Percentiles rank a stretch among this genome's conserved stretches.
Evolutionary conservation across 495 filamentous ascomycete genomes (phyloP).

Genomic region (Recurvomyces mirabilis): DNA sequence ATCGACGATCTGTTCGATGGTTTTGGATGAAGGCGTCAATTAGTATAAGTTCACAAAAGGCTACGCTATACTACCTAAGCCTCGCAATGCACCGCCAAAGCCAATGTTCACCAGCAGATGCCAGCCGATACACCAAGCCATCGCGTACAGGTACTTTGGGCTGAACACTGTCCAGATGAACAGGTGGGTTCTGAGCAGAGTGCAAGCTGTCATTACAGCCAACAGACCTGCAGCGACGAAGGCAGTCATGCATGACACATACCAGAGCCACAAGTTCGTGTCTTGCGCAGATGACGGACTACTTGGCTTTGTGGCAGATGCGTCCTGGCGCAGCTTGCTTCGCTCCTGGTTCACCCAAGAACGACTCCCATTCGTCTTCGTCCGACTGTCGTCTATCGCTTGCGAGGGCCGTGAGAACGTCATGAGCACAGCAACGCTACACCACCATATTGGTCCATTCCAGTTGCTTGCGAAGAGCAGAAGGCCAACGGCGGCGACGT

Average conservation of each 20-base stretch:
- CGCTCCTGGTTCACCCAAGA: constrained; percentile 19
- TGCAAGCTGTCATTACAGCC: constrained; percentile 83
- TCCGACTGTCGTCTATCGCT: background rate
- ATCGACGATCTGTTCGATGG: constrained; percentile 54
- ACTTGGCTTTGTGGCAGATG: background rate
- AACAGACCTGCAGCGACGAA: constrained; percentile 49
- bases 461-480: constrained; percentile 84
- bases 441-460: constrained; percentile 84
- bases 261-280: constrained; percentile 27
- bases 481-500: constrained; percentile 51
- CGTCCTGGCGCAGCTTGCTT: constrained; percentile 9
- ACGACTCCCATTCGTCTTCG: constrained; percentile 1
- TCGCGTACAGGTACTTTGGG: constrained; percentile 85
- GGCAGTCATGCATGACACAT: constrained; percentile 52
- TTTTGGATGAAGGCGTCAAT: constrained; percentile 38
- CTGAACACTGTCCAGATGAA: constrained; percentile 99
- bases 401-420: constrained; percentile 31
- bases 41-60: too few species aligned
- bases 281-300: background rate
- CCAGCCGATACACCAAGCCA: constrained; percentile 75
- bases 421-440: constrained; percentile 37
- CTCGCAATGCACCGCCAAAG: constrained; percentile 45
- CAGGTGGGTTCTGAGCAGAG: constrained; percentile 70
- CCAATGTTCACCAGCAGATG: constrained; percentile 62
- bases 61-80: constrained; percentile 26